Evolutionary conservation across 2,329 filamentous ascomycete species (phyloP).

Genomic region (Arthrinium phaeospermum): DNA sequence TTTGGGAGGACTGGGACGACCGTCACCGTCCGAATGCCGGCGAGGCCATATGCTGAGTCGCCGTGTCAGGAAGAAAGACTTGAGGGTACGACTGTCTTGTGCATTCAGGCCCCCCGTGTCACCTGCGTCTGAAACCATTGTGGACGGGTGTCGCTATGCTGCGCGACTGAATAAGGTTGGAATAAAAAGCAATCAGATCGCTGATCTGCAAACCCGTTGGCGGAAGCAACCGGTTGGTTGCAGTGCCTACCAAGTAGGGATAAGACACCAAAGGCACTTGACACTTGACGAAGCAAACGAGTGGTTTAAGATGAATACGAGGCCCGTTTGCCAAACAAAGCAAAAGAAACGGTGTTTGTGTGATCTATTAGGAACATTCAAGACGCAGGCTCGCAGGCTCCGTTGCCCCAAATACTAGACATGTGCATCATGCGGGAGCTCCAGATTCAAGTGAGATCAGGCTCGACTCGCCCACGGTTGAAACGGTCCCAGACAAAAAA

Average conservation of each 20-base stretch:
- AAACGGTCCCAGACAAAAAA: not conserved
- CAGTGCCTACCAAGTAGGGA: not conserved
- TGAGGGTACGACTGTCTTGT: slow-evolving; percentile 2
- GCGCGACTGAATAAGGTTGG: slow-evolving; percentile 12
- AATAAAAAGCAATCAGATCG: not conserved
- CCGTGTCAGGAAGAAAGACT: not conserved
- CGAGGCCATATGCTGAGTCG: slow-evolving; percentile 11
- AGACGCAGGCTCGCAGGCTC: not conserved
- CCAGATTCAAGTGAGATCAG: not conserved
- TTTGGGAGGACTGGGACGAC: not conserved
- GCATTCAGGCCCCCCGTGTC: not conserved
- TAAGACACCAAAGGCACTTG: slow-evolving; percentile 5
- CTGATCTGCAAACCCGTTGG: slow-evolving; percentile 1
- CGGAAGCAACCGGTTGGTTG: slow-evolving; percentile 9
- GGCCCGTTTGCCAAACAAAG: not conserved
- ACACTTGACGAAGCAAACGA: slow-evolving; percentile 13
- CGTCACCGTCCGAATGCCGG: not conserved
- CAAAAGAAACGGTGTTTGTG: not conserved
- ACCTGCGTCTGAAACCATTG: slow-evolving; percentile 7
- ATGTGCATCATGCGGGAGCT: not conserved
- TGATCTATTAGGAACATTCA: not conserved
- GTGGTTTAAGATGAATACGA: slow-evolving; percentile 1
- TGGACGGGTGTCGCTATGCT: not conserved
- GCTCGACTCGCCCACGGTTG: not conserved
- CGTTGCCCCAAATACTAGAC: not conserved